These are phyloP conservation scores for Emmonsia crescens DNA, from an alignment of 2,329 filamentous ascomycete species.

Conservation along the genomic window DNA sequence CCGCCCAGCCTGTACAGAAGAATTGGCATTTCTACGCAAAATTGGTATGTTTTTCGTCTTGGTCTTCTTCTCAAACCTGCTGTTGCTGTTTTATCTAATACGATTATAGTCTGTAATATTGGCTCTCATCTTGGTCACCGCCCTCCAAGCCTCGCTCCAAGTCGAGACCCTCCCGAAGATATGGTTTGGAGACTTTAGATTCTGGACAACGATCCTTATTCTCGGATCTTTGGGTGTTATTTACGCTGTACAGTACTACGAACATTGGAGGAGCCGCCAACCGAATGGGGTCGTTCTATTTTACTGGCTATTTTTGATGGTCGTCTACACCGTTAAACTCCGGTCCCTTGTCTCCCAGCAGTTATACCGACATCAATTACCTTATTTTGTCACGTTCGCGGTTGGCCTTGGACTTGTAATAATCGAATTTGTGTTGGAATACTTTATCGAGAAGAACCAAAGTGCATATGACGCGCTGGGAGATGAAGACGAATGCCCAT, in stretches of 20 bases:
- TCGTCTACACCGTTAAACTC: conserved; percentile 69
- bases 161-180: conserved; percentile 56
- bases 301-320: conserved; percentile 81
- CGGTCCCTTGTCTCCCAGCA: conserved; percentile 75
- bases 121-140: conserved; percentile 56
- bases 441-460: conserved; percentile 70
- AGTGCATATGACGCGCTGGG: conserved; percentile 58
- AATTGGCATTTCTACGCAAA: conserved; percentile 92
- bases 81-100: neutral
- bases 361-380: conserved; percentile 51
- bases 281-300: conserved; percentile 82
- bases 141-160: conserved; percentile 65
- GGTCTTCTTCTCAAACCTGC: neutral
- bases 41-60: conserved; percentile 52
- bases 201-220: conserved; percentile 67
- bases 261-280: conserved; percentile 71
- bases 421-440: conserved; percentile 67
- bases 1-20: conserved; percentile 57
- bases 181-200: conserved; percentile 73
- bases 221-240: conserved; percentile 63
- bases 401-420: conserved; percentile 59
- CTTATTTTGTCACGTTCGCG: conserved; percentile 70
- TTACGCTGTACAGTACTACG: conserved; percentile 71
- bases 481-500: conserved; percentile 55
- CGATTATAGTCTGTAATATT: conserved; percentile 48